Percentiles rank a stretch among this genome's conserved stretches.
Conservation (phyloP, 176 grass and related monocot genomes). For the Eragrostis curvula region DNA sequence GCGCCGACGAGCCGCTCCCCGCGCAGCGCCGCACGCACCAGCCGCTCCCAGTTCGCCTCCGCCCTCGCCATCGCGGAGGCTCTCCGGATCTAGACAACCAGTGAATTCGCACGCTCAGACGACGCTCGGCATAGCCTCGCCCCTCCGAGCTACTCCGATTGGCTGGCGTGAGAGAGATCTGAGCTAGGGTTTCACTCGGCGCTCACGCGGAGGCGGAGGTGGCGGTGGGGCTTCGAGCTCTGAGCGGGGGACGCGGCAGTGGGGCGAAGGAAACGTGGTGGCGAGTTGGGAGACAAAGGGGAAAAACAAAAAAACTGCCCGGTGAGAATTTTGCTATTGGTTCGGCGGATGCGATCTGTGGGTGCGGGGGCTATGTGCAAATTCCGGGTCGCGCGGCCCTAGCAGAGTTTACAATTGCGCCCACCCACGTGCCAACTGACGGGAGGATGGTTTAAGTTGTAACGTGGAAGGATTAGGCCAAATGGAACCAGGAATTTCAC, state of each 20-base stretch:
- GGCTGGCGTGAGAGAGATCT: not conserved
- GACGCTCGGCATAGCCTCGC: constrained; percentile 3
- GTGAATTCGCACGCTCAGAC: constrained; percentile 19
- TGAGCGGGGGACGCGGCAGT: not conserved
- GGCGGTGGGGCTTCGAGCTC: constrained; percentile 21
- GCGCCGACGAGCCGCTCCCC: constrained; percentile 50
- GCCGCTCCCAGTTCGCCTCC: constrained; percentile 90
- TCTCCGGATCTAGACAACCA: constrained; percentile 7
- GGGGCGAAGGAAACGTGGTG: not conserved
- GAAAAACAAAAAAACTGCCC: too few relatives aligned
- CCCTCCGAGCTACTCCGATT: constrained; percentile 1
- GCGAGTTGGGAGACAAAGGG: not conserved
- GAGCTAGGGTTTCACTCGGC: constrained; percentile 40
- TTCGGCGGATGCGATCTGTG: not conserved
- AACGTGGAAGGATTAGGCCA: too few relatives aligned
- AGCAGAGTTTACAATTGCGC: not conserved
- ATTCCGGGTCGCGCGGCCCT: not conserved
- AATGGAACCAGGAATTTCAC: too few relatives aligned
- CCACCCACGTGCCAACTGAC: not conserved
- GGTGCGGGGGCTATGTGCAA: not conserved
- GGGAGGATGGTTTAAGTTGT: not conserved
- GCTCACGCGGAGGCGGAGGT: not conserved
- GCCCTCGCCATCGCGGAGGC: constrained; percentile 59
- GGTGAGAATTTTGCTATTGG: not conserved
- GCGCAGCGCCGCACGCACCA: constrained; percentile 80